Base-by-base conservation (phyloP, 371 early-diverging fungal genomes). In the Syncephalastrum racemosum region DNA sequence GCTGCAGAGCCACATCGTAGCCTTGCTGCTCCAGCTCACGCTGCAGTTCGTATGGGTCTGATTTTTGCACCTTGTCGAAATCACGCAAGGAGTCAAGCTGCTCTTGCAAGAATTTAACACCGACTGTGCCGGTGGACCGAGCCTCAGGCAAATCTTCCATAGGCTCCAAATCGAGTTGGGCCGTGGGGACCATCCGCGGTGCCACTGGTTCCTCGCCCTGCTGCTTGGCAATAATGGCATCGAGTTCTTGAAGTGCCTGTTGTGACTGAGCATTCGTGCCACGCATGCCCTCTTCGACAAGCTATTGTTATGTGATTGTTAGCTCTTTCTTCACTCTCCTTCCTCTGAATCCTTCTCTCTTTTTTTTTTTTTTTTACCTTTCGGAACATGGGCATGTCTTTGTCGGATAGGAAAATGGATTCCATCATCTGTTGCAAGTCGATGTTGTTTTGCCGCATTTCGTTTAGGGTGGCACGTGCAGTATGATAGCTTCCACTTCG, bases 1-100 rank as follows among this genome's bases (percentile, higher is more conserved):
- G 79, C 46, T 89, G 89, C 19, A 90, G 65, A 2, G 94, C 93
- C 2, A 90, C 85, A 19, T 87, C 84, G 46, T 90, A 86, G 0
- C 96, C 88, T 46, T 89, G 87, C 50, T 89, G 87, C 70, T 97
- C 96, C 6, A 97, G 69, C 54, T 83, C 82, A n/a, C 87, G 54
- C 68, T 97, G 96, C 52, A 86, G 81, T 31, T 90, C 88, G 61
- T 87, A 88, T 24, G 82, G 81, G 27, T 82, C 77, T 51, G 86
- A 73, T 23, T 75, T 73, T 3, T 68, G 44, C 7, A 62, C 63
- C 18, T 59, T 58, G n/a, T 65, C 46, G 2, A 72, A 62, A 52
- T 71, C 68, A 15, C 56, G 64, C 15, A 92, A 69, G 0, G 87
- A 80, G 43, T 78, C 66, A 20, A 94, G 78, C 39, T 91, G 86